phyloP scores from a whole-genome alignment of 2,329 filamentous ascomycete species.

The Pyrenochaeta sp. region DNA sequence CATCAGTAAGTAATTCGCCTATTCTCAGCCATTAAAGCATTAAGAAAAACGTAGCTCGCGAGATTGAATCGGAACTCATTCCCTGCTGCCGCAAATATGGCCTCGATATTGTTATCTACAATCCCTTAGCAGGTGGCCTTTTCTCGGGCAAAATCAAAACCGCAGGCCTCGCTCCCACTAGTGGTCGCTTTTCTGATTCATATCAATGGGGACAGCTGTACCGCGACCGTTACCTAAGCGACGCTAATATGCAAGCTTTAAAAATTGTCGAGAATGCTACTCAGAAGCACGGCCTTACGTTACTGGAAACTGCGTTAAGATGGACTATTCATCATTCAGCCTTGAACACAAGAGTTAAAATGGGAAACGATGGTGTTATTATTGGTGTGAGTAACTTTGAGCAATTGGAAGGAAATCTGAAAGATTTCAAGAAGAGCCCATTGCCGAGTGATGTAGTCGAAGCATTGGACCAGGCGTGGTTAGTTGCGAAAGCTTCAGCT shows the following conservation, averaged over 20 bases:
- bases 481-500: slow-evolving; percentile 67
- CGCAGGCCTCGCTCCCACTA: slow-evolving; percentile 57
- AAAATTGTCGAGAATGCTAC: slow-evolving; percentile 48
- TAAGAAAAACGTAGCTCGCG: slow-evolving; percentile 26
- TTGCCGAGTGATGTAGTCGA: slow-evolving; percentile 79
- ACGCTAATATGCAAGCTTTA: slow-evolving; percentile 47
- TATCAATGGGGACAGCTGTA: slow-evolving; percentile 66
- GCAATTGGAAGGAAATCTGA: slow-evolving; percentile 66
- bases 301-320: slow-evolving; percentile 55
- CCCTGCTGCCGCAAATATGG: slow-evolving; percentile 41
- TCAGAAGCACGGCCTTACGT: slow-evolving; percentile 52
- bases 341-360: slow-evolving; percentile 62
- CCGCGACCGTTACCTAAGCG: slow-evolving; percentile 49
- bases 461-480: slow-evolving; percentile 80
- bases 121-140: slow-evolving; percentile 41
- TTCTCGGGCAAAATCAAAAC: slow-evolving; percentile 44
- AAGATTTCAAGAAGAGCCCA: slow-evolving; percentile 70
- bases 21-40: background rate
- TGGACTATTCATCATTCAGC: slow-evolving; percentile 58
- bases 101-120: slow-evolving; percentile 41
- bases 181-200: slow-evolving; percentile 49
- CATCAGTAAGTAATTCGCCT: slow-evolving; percentile 63
- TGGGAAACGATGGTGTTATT: slow-evolving; percentile 63
- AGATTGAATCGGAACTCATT: slow-evolving; percentile 41
- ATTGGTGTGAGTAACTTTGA: slow-evolving; percentile 66